These are phyloP conservation scores for Theileria parva DNA, from an alignment of 169 alveolate genomes.

Conservation along the genomic window DNA sequence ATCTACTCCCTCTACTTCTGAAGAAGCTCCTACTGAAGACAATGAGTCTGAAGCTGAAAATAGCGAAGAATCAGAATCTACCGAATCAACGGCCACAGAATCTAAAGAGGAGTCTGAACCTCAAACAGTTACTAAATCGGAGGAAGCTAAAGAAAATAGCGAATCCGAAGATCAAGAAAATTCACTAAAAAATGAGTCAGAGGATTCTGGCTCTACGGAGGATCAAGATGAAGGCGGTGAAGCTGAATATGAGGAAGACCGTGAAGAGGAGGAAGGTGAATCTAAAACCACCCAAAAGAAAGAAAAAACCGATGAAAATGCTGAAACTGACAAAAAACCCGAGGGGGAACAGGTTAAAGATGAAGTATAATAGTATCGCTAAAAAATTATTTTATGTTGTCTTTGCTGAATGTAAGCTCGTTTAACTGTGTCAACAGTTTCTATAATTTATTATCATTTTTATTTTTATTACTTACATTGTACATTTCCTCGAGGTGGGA, in stretches of 20 bases:
- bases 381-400: neutral
- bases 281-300: slow-evolving; percentile 2
- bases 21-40: neutral
- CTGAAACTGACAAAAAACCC: slow-evolving; percentile 15
- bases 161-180: slow-evolving; percentile 36
- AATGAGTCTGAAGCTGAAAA: neutral
- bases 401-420: neutral
- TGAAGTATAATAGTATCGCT: slow-evolving; percentile 21
- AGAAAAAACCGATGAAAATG: neutral
- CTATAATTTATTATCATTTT: slow-evolving; percentile 3
- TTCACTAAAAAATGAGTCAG: neutral
- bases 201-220: neutral
- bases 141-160: neutral
- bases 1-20: neutral
- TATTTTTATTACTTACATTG: slow-evolving; percentile 16
- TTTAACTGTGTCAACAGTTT: slow-evolving; percentile 4
- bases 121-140: neutral
- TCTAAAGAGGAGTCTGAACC: neutral
- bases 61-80: neutral
- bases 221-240: slow-evolving; percentile 12
- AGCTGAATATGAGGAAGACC: neutral
- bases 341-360: slow-evolving; percentile 50
- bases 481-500: slow-evolving; percentile 3
- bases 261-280: slow-evolving; percentile 3
- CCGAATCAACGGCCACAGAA: neutral